phyloP scores from a whole-genome alignment of 2,329 filamentous ascomycete species.

The Westerdykella sp. region DNA sequence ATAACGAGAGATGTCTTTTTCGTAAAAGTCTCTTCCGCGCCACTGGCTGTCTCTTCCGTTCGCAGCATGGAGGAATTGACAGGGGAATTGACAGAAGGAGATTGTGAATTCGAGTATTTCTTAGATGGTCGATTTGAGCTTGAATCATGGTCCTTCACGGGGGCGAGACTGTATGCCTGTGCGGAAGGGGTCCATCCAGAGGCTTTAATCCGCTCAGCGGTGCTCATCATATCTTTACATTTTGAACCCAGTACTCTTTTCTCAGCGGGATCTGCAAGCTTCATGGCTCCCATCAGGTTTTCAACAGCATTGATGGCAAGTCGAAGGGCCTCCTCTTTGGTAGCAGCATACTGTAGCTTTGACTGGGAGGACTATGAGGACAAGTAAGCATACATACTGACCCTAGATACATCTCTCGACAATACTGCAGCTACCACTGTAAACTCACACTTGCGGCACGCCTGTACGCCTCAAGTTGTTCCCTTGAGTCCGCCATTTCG shows the following conservation, averaged over 20 bases:
- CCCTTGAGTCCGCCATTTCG: conserved; percentile 23
- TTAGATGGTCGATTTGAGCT: too few relatives aligned
- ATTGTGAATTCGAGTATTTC: too few relatives aligned
- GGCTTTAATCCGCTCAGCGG: conserved; percentile 70
- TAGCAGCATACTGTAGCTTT: conserved; percentile 46
- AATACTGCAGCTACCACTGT: conserved; percentile 11
- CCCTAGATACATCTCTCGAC: neutral
- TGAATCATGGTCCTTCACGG: too few relatives aligned
- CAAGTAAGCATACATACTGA: conserved; percentile 14
- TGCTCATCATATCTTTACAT: conserved; percentile 62
- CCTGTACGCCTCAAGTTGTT: conserved; percentile 25
- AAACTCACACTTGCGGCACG: conserved; percentile 30
- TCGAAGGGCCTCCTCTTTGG: conserved; percentile 60
- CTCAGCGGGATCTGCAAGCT: conserved; percentile 56
- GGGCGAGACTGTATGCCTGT: too few relatives aligned
- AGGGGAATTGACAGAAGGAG: too few relatives aligned
- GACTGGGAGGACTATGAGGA: conserved; percentile 25
- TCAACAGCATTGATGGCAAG: conserved; percentile 74
- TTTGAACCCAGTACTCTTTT: conserved; percentile 61
- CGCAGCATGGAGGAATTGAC: too few relatives aligned
- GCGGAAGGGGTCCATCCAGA: conserved; percentile 19
- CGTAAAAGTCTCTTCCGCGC: too few relatives aligned
- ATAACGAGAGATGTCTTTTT: too few relatives aligned
- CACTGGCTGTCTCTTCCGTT: too few relatives aligned
- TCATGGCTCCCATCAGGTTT: conserved; percentile 70